These are phyloP conservation scores for Moricandia moricandioides DNA, from an alignment of 345 rosid genomes.

Conservation along the genomic window DNA sequence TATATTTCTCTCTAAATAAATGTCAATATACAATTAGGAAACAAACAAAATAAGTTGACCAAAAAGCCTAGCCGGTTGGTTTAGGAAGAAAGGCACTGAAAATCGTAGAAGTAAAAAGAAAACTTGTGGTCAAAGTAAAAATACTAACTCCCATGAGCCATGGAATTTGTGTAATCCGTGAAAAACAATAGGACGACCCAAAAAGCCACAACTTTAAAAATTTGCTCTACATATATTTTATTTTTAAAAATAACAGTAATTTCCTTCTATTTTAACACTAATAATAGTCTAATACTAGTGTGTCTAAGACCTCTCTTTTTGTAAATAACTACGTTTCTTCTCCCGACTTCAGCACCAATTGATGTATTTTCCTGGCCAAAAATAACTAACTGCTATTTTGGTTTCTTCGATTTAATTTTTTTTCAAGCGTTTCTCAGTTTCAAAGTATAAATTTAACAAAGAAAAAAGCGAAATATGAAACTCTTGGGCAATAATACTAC, in stretches of 20 bases:
- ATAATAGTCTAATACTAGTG: not conserved
- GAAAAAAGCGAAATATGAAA: not conserved
- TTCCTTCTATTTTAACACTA: too few species aligned
- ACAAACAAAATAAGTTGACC: not conserved
- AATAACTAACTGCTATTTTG: not conserved
- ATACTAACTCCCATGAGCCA: constrained; percentile 20
- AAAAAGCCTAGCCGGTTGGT: constrained; percentile 16
- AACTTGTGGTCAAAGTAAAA: constrained; percentile 29
- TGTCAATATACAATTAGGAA: not conserved
- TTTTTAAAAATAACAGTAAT: too few species aligned
- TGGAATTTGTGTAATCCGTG: constrained; percentile 29
- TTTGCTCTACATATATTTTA: not conserved
- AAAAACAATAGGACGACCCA: constrained; percentile 15
- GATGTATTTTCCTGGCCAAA: not conserved
- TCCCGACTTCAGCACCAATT: not conserved
- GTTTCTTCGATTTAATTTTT: not conserved
- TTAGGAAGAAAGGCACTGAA: constrained; percentile 29
- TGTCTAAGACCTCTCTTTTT: not conserved
- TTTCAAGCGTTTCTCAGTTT: not conserved
- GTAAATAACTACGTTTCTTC: too few species aligned
- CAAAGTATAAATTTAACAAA: not conserved
- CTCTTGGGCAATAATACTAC: not conserved
- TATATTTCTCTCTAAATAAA: constrained; percentile 1
- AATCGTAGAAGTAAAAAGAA: constrained; percentile 1
- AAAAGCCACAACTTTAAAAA: not conserved